Evolutionary conservation across 1,139 yeast genomes (phyloP), one percentile per base, ranked within the genome.

Genomic region (Suhomyces bribrorum): DNA sequence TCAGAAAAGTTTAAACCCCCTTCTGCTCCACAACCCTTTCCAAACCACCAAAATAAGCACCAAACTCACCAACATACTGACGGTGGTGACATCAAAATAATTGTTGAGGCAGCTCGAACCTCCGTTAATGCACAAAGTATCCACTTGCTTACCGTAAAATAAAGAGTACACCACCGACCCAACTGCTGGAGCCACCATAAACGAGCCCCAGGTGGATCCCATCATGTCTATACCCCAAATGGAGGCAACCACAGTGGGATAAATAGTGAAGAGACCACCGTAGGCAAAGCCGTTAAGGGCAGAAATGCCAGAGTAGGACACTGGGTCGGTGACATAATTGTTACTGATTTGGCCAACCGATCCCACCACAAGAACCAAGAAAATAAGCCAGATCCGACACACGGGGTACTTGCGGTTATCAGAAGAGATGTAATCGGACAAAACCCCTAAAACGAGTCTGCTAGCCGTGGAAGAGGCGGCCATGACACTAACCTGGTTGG

Each of bases 131-230:
- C 75, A 69, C 30, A 52, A 52, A 5, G 40, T 33, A 52, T 89
- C 95, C 49, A 77, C 82, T 20, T 80, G 66, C 22, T 62, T 57
- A 0, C 96, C 97, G 59, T 85, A 90, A 14, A 82, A 50, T 41
- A 86, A 55, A 2, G 96, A 92, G 53, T 76, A 87, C 1, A 77
- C 49, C 5, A 86, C 72, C 1, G 95, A 75, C 1, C 97, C 96
- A 3, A 88, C 49, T 0, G 97, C 97, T 0, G 97, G 97, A 0
- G 96, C 96, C 24, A 87, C 72, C 79, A 90, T 81, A 54, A 88
- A 86, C 22, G 86, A 70, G 3, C 97, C 97, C 90, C 96, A 92
- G 1, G 94, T 85, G 2, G 96, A 85, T 0, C 97, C 97, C 57
- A 92, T 81, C 36, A 87, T 77, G 40, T 86, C 90, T 26, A 86